A percentile compares a stretch with the other conserved stretches of the same genome.
phyloP scores from a whole-genome alignment of 2,329 filamentous ascomycete genomes.

The Stachybotrys echinatus region DNA sequence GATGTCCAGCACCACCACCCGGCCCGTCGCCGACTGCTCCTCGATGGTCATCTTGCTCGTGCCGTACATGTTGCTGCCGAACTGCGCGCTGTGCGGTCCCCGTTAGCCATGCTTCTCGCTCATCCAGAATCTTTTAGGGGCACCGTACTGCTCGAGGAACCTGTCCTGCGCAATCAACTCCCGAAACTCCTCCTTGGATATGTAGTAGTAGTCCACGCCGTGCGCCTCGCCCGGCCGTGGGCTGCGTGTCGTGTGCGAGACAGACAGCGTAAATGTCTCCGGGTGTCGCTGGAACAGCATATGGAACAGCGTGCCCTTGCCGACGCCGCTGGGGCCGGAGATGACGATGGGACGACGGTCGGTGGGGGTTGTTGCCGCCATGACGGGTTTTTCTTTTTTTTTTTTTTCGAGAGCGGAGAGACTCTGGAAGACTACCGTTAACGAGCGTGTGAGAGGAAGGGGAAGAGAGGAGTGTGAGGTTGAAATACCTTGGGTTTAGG shows the following conservation, averaged over 20 bases:
- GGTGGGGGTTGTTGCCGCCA: too few relatives aligned
- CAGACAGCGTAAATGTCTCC: slow-evolving; percentile 48
- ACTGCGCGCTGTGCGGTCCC: slow-evolving; percentile 53
- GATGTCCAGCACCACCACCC: slow-evolving; percentile 82
- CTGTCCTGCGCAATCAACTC: slow-evolving; percentile 59
- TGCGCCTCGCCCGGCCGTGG: slow-evolving; percentile 73
- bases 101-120: neutral
- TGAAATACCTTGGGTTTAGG: too few relatives aligned
- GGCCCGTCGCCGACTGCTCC: slow-evolving; percentile 64
- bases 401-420: too few relatives aligned
- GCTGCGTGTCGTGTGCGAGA: slow-evolving; percentile 72
- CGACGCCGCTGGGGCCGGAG: slow-evolving; percentile 73
- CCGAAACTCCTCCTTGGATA: slow-evolving; percentile 60
- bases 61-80: slow-evolving; percentile 82
- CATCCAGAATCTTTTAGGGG: neutral
- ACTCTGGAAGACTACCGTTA: too few relatives aligned
- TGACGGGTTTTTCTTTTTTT: too few relatives aligned
- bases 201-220: slow-evolving; percentile 78
- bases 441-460: neutral
- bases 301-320: slow-evolving; percentile 76
- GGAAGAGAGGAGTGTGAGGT: neutral
- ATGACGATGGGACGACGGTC: slow-evolving; percentile 67
- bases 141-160: slow-evolving; percentile 65
- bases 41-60: slow-evolving; percentile 76
- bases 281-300: slow-evolving; percentile 57